phyloP scores from a whole-genome alignment of 495 filamentous ascomycete genomes.

The Aspergillus saccharolyticus region DNA sequence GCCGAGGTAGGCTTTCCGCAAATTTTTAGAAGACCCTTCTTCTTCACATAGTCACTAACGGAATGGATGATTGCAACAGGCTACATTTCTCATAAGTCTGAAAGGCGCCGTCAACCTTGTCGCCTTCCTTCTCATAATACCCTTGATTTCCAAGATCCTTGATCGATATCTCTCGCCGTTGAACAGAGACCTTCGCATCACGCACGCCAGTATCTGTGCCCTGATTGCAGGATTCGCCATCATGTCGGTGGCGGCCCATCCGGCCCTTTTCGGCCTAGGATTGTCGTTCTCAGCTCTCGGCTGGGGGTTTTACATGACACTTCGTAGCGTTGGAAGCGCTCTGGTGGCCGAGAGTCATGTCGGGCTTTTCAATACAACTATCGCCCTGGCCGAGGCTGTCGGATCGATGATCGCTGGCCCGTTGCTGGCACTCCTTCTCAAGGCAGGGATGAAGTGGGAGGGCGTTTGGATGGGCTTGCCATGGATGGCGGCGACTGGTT shows the following conservation, averaged over 20 bases:
- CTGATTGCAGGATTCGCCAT: slow-evolving; percentile 5
- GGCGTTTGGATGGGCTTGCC: slow-evolving; percentile 9
- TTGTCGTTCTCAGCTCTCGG: slow-evolving; percentile 6
- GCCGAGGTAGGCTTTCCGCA: slow-evolving; percentile 6
- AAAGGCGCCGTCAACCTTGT: slow-evolving; percentile 8
- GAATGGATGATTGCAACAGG: neutral
- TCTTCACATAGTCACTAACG: neutral
- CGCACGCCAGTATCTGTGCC: slow-evolving; percentile 2
- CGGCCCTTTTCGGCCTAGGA: slow-evolving; percentile 3
- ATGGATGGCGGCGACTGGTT: slow-evolving; percentile 1
- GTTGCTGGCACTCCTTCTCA: neutral
- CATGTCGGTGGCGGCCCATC: slow-evolving; percentile 7
- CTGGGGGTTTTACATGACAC: slow-evolving; percentile 11
- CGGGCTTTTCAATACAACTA: slow-evolving; percentile 10
- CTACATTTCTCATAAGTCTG: slow-evolving; percentile 7
- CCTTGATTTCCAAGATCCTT: slow-evolving; percentile 2
- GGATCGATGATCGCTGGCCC: slow-evolving; percentile 7
- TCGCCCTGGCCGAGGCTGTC: slow-evolving; percentile 8
- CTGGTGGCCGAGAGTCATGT: slow-evolving; percentile 5
- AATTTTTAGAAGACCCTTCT: no score
- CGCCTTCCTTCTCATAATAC: slow-evolving; percentile 4
- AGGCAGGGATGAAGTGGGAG: slow-evolving; percentile 2
- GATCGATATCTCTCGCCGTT: slow-evolving; percentile 1
- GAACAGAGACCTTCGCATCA: slow-evolving; percentile 1
- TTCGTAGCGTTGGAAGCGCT: slow-evolving; percentile 8